Evolutionary conservation across 1,284 basidiomycete genomes (phyloP), one percentile per base, ranked within the genome.

Genomic region (Papiliotrema nemorosa): DNA sequence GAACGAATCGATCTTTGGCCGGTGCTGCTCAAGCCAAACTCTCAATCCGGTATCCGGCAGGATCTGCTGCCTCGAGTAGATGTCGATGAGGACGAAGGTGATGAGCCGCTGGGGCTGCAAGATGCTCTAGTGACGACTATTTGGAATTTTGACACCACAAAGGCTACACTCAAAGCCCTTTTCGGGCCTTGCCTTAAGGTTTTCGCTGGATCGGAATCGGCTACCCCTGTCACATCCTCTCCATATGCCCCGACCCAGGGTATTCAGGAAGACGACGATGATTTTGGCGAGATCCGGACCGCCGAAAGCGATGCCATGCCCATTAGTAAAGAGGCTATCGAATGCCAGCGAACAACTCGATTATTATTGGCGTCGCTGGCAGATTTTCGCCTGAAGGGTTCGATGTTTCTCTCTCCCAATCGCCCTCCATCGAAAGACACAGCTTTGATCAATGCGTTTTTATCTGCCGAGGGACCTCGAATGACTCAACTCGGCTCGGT

Each of bases 31-130:
- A 72, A 77, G 25, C 84, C 89, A n/a, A 81, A 80, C 34, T 47
- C 69, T 10, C 78, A 79, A 3, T 84, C 85, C 9, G 90, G 87
- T 1, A 84, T 91, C 50, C 80, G 83, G n/a, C 26, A 39, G 9
- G 54, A 58, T 24, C 27, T 54, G 10, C 26, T n/a, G 3, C 10
- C 18, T 12, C 18, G 5, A 5, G 26, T 6, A 22, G 22, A 47
- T 10, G 9, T 2, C 2, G 36, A 27, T 6, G 13, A 14, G 26
- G 36, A 29, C 14, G 37, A 27, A 31, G 12, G n/a, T 29, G 37
- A 38, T 6, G 24, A 31, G 5, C 18, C 7, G n/a, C 43, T 5
- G 38, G 14, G 21, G 34, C 12, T 21, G 3, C 7, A 20, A 16
- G 33, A 35, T 20, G n/a, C 7, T 9, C 22, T 46, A 16, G 24